These are phyloP conservation scores for Stagonosporopsis rhizophila DNA, from an alignment of 2,329 filamentous ascomycete genomes.

Conservation along the genomic window DNA sequence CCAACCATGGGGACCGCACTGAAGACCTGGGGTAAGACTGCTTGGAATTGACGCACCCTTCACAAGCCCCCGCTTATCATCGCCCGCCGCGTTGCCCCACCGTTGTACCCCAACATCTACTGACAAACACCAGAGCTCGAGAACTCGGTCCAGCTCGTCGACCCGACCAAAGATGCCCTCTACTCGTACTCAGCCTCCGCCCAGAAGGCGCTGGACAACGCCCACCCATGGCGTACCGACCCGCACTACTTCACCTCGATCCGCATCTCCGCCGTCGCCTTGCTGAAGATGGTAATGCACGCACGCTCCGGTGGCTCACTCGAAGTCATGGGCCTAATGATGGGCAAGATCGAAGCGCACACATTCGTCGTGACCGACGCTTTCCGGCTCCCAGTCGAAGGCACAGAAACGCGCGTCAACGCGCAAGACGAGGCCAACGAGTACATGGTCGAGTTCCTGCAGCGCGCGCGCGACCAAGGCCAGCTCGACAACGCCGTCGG, in stretches of 20 bases:
- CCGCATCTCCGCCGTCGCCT: slow-evolving; percentile 88
- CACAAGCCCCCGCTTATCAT: background rate
- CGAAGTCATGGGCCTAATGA: slow-evolving; percentile 98
- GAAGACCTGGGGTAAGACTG: slow-evolving; percentile 49
- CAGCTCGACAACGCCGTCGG: slow-evolving; percentile 91
- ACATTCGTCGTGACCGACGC: slow-evolving; percentile 93
- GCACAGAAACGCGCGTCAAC: slow-evolving; percentile 98
- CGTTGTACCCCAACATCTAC: slow-evolving; percentile 11
- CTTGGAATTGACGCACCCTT: background rate
- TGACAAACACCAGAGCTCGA: slow-evolving; percentile 74
- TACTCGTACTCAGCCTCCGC: slow-evolving; percentile 78
- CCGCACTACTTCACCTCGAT: slow-evolving; percentile 91
- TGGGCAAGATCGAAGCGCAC: slow-evolving; percentile 86
- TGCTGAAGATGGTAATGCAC: slow-evolving; percentile 99
- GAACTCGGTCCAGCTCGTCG: slow-evolving; percentile 80
- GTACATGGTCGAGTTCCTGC: slow-evolving; percentile 89
- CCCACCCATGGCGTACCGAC: slow-evolving; percentile 78
- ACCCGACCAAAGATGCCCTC: slow-evolving; percentile 86
- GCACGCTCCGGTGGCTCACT: slow-evolving; percentile 90
- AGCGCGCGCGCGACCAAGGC: slow-evolving; percentile 75
- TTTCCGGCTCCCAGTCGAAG: slow-evolving; percentile 92
- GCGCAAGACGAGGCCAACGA: slow-evolving; percentile 95
- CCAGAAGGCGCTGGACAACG: slow-evolving; percentile 70
- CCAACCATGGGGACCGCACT: slow-evolving; percentile 44
- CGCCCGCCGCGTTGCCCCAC: slow-evolving; percentile 13